These are phyloP conservation scores for Naganishia albida DNA, from an alignment of 1,284 basidiomycete genomes.

Conservation along the genomic window DNA sequence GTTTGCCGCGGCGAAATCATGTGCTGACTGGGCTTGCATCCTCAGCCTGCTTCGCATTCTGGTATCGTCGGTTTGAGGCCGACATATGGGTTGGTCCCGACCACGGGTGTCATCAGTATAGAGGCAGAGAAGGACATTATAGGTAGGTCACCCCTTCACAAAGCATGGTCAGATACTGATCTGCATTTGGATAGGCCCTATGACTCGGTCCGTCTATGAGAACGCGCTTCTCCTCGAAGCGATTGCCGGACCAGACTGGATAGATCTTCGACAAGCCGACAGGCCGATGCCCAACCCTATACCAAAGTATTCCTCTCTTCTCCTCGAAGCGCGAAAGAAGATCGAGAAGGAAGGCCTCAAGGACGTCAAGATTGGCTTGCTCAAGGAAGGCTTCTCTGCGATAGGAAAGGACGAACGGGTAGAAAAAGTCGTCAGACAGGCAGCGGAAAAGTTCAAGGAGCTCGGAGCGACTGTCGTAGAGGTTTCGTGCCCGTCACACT, in stretches of 20 bases:
- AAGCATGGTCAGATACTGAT: background rate
- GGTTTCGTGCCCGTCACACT: conserved; percentile 53
- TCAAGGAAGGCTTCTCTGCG: conserved; percentile 55
- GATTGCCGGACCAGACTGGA: conserved; percentile 58
- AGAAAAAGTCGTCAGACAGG: conserved; percentile 46
- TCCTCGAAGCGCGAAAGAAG: conserved; percentile 36
- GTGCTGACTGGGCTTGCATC: background rate
- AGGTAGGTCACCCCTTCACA: conserved; percentile 40
- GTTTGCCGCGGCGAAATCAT: too few species aligned
- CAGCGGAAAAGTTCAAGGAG: conserved; percentile 49
- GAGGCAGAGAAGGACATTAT: conserved; percentile 43
- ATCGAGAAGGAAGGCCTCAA: conserved; percentile 33
- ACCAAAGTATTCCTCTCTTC: conserved; percentile 52
- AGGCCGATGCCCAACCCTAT: conserved; percentile 54
- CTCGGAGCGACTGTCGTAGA: conserved; percentile 56
- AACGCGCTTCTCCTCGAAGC: conserved; percentile 57
- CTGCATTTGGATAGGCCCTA: conserved; percentile 43
- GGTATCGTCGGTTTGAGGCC: conserved; percentile 60
- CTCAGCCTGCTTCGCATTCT: conserved; percentile 56
- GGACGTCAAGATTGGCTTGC: conserved; percentile 54
- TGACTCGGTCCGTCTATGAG: conserved; percentile 55
- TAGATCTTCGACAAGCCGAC: conserved; percentile 59
- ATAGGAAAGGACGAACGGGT: conserved; percentile 52
- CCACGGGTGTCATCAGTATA: conserved; percentile 57
- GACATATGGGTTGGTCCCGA: conserved; percentile 59